Conservation (phyloP, 2,329 filamentous ascomycete genomes). For the Talaromyces sp. region DNA sequence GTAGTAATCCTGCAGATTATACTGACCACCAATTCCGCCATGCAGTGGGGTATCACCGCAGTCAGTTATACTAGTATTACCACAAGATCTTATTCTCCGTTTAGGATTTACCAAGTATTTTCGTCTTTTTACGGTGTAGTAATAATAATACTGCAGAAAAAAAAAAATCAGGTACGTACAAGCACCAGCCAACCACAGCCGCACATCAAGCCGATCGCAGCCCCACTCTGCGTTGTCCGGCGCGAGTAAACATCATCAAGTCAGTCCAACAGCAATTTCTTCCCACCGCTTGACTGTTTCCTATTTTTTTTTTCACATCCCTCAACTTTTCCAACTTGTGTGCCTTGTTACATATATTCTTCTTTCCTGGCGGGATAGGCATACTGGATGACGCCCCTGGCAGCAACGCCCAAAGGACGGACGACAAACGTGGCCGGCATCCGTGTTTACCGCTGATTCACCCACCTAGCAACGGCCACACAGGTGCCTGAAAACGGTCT, state of each 20-base stretch:
- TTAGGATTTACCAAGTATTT: neutral
- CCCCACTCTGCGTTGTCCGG: conserved; percentile 1
- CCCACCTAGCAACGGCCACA: neutral
- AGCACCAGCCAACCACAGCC: neutral
- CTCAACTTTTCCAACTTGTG: neutral
- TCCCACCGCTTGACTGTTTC: neutral
- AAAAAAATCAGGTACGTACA: neutral
- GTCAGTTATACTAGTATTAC: neutral
- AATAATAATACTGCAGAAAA: neutral
- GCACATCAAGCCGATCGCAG: neutral
- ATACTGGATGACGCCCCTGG: neutral
- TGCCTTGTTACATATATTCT: neutral
- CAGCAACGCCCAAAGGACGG: conserved; percentile 1
- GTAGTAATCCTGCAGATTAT: too few relatives aligned
- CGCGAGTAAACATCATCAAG: neutral
- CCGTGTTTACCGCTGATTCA: conserved; percentile 7
- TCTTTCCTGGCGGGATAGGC: neutral
- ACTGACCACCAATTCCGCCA: neutral
- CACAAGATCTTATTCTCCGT: neutral
- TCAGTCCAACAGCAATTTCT: neutral
- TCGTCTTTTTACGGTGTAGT: neutral
- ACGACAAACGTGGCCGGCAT: conserved; percentile 9
- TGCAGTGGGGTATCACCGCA: neutral
- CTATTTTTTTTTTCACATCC: neutral
- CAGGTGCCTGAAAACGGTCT: neutral